Conservation (phyloP, 139 green algal genomes). For the Zygnema circumcarinatum region DNA sequence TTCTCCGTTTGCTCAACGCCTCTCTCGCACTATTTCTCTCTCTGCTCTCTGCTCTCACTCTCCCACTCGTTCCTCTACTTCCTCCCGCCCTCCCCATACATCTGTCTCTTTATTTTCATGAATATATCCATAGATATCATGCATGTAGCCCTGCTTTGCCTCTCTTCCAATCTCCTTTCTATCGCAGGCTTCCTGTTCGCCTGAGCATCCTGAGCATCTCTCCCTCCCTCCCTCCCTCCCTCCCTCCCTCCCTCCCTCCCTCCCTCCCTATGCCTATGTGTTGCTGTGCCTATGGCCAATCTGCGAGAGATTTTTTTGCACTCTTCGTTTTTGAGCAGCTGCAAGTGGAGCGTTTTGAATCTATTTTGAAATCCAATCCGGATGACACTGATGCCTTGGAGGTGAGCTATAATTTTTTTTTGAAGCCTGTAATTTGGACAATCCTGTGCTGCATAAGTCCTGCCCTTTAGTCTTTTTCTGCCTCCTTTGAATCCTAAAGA, state of each 20-base stretch:
- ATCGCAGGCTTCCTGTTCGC: neutral
- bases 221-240: slow-evolving; percentile 8
- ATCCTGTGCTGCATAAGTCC: neutral
- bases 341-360: slow-evolving; percentile 23
- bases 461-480: neutral
- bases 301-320: neutral
- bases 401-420: slow-evolving; percentile 2
- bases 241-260: slow-evolving; percentile 1
- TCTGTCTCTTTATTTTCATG: no score
- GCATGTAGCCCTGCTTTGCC: no score
- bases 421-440: neutral
- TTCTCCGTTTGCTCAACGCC: no score
- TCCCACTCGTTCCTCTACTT: no score
- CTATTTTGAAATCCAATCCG: neutral
- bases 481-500: neutral
- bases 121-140: no score
- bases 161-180: no score
- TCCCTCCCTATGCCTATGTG: slow-evolving; percentile 13
- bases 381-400: neutral
- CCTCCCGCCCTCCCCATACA: no score
- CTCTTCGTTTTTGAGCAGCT: neutral
- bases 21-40: no score
- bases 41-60: no score
- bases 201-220: neutral
- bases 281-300: no score